Evolutionary conservation across 176 grass and related monocot species (phyloP).

Genomic region (Themeda triandra): DNA sequence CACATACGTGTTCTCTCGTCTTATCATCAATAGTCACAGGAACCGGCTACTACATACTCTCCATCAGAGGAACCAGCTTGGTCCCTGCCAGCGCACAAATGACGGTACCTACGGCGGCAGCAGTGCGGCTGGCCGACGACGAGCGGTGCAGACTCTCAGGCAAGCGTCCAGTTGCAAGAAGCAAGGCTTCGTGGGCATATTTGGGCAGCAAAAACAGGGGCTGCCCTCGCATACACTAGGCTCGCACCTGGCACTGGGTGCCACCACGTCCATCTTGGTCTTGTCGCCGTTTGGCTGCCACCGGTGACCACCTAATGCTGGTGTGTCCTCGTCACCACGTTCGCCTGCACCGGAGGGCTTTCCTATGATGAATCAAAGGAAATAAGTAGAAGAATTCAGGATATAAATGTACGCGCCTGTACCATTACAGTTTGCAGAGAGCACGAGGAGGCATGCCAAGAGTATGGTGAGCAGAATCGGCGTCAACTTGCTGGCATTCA

Average conservation of each 20-base stretch:
- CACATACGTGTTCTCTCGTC: no score
- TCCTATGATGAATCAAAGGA: neutral
- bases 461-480: neutral
- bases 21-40: no score
- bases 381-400: neutral
- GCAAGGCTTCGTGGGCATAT: neutral
- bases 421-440: neutral
- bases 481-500: neutral
- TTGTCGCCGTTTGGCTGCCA: neutral
- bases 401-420: neutral
- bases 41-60: no score
- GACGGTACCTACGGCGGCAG: neutral
- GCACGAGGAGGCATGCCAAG: neutral
- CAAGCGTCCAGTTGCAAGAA: neutral
- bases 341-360: neutral
- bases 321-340: no score
- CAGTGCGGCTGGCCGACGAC: neutral
- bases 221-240: neutral
- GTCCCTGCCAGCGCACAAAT: neutral
- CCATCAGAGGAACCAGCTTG: neutral
- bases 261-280: neutral
- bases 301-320: neutral
- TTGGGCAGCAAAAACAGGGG: neutral
- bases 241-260: neutral
- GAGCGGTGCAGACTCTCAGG: neutral